phyloP scores from a whole-genome alignment of 768 basidiomycete species.

The Trametes meyenii region DNA sequence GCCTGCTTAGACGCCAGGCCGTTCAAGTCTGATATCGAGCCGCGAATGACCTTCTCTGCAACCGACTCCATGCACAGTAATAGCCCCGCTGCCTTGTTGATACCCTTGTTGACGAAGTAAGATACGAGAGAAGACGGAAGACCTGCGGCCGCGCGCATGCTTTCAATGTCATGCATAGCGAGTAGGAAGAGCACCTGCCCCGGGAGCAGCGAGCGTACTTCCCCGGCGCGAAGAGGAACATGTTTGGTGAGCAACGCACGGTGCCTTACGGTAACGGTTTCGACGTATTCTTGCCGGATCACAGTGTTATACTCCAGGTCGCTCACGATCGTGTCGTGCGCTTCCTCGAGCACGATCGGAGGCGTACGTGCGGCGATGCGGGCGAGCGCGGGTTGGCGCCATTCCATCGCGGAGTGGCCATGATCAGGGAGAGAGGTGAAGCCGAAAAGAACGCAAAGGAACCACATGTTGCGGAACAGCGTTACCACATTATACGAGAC shows the following conservation, averaged over 20 bases:
- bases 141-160: slow-evolving; percentile 79
- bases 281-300: slow-evolving; percentile 81
- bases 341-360: slow-evolving; percentile 76
- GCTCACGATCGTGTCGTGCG: slow-evolving; percentile 80
- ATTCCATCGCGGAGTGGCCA: slow-evolving; percentile 69
- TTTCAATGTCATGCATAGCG: slow-evolving; percentile 86
- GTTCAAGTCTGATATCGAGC: slow-evolving; percentile 72
- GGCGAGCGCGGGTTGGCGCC: slow-evolving; percentile 74
- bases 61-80: slow-evolving; percentile 82
- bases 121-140: slow-evolving; percentile 79
- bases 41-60: slow-evolving; percentile 84
- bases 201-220: slow-evolving; percentile 73
- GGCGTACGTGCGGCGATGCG: slow-evolving; percentile 89
- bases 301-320: slow-evolving; percentile 94
- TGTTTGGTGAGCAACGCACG: slow-evolving; percentile 63
- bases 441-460: slow-evolving; percentile 84
- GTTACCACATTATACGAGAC: slow-evolving; percentile 63
- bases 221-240: slow-evolving; percentile 64
- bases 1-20: slow-evolving; percentile 78
- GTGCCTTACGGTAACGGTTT: slow-evolving; percentile 72
- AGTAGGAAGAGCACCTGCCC: slow-evolving; percentile 87
- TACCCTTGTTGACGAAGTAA: slow-evolving; percentile 86
- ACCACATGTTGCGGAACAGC: slow-evolving; percentile 94
- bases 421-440: slow-evolving; percentile 60
- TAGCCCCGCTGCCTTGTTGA: slow-evolving; percentile 72